phyloP scores from a whole-genome alignment of 441 rosid species.

The Sinapis alba region DNA sequence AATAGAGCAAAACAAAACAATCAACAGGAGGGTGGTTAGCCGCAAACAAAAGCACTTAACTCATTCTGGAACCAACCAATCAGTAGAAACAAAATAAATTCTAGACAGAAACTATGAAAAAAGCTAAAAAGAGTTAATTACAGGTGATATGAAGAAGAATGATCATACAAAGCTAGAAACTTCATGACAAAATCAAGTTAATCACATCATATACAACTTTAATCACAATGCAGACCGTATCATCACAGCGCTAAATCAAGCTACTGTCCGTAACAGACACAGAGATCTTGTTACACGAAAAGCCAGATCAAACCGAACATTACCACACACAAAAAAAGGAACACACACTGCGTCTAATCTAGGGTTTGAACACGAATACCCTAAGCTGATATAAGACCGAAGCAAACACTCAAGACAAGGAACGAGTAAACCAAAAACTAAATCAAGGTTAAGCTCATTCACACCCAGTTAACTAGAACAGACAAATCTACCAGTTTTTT shows the following conservation, averaged over 20 bases:
- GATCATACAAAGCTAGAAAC: not conserved
- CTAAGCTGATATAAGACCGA: conserved; percentile 7
- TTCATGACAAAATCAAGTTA: not conserved
- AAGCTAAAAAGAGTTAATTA: not conserved
- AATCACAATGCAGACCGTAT: conserved; percentile 13
- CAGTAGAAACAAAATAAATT: not conserved
- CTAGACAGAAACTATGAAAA: not conserved
- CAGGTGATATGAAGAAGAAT: not conserved
- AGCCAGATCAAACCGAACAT: conserved; percentile 3
- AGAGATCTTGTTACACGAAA: not conserved
- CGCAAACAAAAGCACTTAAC: not conserved
- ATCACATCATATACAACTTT: conserved; percentile 11
- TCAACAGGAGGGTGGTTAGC: too few species aligned
- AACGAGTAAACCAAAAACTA: not conserved
- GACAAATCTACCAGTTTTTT: conserved; percentile 23
- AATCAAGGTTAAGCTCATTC: conserved; percentile 30
- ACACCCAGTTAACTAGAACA: not conserved
- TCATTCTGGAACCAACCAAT: not conserved
- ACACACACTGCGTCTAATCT: not conserved
- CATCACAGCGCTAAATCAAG: not conserved
- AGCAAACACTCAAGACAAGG: not conserved
- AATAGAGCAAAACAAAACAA: not conserved
- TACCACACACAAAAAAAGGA: not conserved
- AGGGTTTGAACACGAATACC: not conserved
- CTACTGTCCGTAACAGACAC: conserved; percentile 16